Base-by-base conservation (phyloP, 2,329 filamentous ascomycete genomes). In the Exophiala mesophila region DNA sequence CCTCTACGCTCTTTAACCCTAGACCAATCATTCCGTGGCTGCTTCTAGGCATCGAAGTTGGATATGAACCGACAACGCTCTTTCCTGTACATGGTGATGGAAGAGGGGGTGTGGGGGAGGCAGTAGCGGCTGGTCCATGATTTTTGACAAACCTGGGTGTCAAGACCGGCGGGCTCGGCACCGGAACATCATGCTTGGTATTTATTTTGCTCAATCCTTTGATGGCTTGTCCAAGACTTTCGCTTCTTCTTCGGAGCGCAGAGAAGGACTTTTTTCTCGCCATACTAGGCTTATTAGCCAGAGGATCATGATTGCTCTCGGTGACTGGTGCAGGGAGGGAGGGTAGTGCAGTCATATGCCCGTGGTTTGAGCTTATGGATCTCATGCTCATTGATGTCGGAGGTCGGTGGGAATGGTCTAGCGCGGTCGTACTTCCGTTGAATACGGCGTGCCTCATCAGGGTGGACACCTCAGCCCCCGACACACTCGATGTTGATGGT, bases 161-260 rank as follows among this genome's bases (percentile, higher is more conserved):
- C 36, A 37, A 19, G 15, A 43, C 3, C 13, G 19, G 28, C 7
- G 48, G 37, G 12, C 36, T 32, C 7, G 42, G 45, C 31, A 46
- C 15, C 5, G 48, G 45, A 15, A 39, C 39, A 17, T 51, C 45
- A 18, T 48, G 41, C 33, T 46, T 51, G 5, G 45, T 45, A 13
- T 30, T 41, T 20, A 37, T 41, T 32, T 47, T 52, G 20, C 49
- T 33, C 9, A 52, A 17, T n/a, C 49, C 47, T 32, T 50, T 55
- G 37, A 55, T 44, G 6, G 51, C 53, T 36, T 55, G 50, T n/a
- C 51, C 49, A 12, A 55, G 41, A 31, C 53, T 55, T 29, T 52
- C 51, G 29, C 53, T 54, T 23, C 53, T 35, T 40, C 49, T 38
- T 17, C 53, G 44, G 6, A 55, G 28, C 6, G 39, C 31, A 3